Evolutionary conservation across 2,329 filamentous ascomycete species (phyloP), one percentile per base, ranked within the genome.

Genomic region (Sarocladiaceae sp.): DNA sequence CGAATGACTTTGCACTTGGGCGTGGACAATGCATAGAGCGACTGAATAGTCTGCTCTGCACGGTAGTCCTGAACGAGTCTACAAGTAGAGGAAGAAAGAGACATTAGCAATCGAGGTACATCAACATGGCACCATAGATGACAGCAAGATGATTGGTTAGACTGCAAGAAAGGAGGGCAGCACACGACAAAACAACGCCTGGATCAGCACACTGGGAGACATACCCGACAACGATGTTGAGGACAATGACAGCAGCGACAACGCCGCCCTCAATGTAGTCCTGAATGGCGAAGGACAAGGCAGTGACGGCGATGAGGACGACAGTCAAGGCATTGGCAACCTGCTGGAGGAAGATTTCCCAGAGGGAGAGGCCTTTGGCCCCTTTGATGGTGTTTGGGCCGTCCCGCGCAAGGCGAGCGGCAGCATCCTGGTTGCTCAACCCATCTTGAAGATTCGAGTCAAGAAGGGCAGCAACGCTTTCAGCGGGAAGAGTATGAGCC

Each of bases 311-410:
- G 53, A 88, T 71, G 53, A 89, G 79, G 50, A 86, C 81, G 59
- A 84, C 72, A 51, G 83, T 88, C 65, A 88, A 69, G 67, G 82
- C 85, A 68, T 88, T 88, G 52, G 83, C 85, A 54, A 87, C 76
- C 69, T 88, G 83, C 59, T 82, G 83, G 66, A 88, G 64, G 67
- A 88, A 74, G 68, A 88, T 85, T 67, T 83, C 78, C 78, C 82
- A 85, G 64, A 83, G 58, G 64, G 83, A 86, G 67, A 83, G 66
- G 64, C 81, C 79, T 66, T 82, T 79, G 70, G 81, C 78, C 65
- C 79, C 78, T 65, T 83, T 78, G 69, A 88, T 77, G 60, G 74
- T 75, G 68, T 88, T 88, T 54, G 76, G 73, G 53, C 83, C 84
- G 74, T 85, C 70, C 59, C 73, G 71, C 62, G 66, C 65, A 57